phyloP scores from a whole-genome alignment of 2,329 filamentous ascomycete species.

The Exophiala oligosperma region DNA sequence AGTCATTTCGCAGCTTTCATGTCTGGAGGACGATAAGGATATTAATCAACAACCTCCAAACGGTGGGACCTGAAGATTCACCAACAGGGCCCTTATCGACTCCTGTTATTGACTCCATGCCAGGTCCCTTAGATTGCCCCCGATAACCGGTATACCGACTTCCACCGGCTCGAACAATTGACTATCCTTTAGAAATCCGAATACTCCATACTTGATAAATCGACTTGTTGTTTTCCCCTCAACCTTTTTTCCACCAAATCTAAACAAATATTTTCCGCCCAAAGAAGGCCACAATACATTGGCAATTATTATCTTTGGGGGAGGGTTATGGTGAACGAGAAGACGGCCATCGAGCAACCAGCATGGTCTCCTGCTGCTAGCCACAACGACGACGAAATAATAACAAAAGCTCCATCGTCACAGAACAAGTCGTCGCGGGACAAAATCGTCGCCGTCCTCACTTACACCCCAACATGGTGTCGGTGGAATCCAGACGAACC shows the following conservation, averaged over 20 bases:
- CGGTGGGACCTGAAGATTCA: too few relatives aligned
- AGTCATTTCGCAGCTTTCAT: too few relatives aligned
- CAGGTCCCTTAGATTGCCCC: neutral
- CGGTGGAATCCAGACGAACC: conserved; percentile 68
- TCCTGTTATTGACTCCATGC: too few relatives aligned
- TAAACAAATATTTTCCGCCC: neutral
- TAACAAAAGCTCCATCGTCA: neutral
- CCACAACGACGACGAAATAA: conserved; percentile 10
- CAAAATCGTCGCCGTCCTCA: conserved; percentile 11
- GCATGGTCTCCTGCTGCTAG: conserved; percentile 3
- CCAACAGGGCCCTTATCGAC: too few relatives aligned
- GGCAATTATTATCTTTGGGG: neutral
- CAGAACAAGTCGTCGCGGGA: neutral
- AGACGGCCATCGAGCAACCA: neutral
- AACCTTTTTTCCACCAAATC: neutral
- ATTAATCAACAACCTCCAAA: too few relatives aligned
- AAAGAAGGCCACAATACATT: neutral
- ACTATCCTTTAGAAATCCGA: neutral
- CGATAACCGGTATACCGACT: neutral
- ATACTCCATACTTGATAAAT: too few relatives aligned
- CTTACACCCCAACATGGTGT: conserved; percentile 64
- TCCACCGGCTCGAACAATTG: neutral
- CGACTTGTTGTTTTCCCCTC: neutral
- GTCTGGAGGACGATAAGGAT: too few relatives aligned
- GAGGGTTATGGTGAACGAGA: conserved; percentile 14